Evolutionary conservation across 306 rosid species (phyloP).

Genomic region (Cicer cuneatum): DNA sequence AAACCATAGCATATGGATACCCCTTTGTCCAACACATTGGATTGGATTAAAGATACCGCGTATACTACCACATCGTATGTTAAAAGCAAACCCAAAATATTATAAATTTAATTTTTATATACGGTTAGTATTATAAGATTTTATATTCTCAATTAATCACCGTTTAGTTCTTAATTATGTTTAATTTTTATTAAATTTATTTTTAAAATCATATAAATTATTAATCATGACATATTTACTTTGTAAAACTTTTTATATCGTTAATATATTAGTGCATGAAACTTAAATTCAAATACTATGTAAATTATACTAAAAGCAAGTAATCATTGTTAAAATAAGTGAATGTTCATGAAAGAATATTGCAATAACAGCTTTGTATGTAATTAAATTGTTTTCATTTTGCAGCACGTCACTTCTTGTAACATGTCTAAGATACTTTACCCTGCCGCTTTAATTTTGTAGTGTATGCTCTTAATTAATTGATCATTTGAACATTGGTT

Average conservation of each 20-base stretch:
- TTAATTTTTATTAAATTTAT: too few relatives aligned
- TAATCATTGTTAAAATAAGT: conserved; percentile 45
- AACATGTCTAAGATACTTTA: conserved; percentile 52
- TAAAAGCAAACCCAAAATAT: conserved; percentile 47
- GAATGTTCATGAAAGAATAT: conserved; percentile 49
- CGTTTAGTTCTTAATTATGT: too few relatives aligned
- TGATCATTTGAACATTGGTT: conserved; percentile 31
- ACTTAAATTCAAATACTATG: background rate
- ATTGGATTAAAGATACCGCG: conserved; percentile 42
- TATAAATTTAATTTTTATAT: background rate
- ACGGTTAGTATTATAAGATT: too few relatives aligned
- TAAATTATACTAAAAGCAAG: conserved; percentile 41
- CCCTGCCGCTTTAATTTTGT: conserved; percentile 39
- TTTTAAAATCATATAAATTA: too few relatives aligned
- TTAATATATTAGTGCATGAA: too few relatives aligned
- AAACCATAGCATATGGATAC: conserved; percentile 26
- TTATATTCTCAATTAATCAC: too few relatives aligned
- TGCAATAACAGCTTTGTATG: conserved; percentile 48
- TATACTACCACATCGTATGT: conserved; percentile 47
- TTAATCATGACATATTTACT: too few relatives aligned
- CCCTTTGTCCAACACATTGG: conserved; percentile 46
- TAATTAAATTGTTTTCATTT: conserved; percentile 35
- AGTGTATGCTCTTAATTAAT: conserved; percentile 24
- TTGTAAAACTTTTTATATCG: too few relatives aligned
- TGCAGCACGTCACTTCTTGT: conserved; percentile 45